Evolutionary conservation across 139 green algal species (phyloP).

Genomic region (Chlorella vulgaris): DNA sequence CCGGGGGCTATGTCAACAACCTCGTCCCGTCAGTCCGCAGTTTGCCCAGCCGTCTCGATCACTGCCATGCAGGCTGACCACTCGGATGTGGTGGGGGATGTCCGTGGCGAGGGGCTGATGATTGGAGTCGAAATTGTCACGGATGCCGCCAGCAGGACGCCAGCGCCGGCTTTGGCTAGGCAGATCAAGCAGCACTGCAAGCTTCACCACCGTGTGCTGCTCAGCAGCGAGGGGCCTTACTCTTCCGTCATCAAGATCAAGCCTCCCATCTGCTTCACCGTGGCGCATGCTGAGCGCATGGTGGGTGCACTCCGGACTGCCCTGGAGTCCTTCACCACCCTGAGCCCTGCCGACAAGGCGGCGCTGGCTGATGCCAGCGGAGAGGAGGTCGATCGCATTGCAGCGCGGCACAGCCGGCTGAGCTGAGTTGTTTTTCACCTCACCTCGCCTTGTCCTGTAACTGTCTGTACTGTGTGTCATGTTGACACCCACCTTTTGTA

Average conservation of each 20-base stretch:
- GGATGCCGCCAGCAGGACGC: constrained; percentile 78
- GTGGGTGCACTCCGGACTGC: constrained; percentile 74
- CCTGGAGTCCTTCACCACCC: constrained; percentile 54
- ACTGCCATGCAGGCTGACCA: constrained; percentile 68
- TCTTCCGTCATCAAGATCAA: constrained; percentile 98
- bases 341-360: constrained; percentile 1
- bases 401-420: neutral
- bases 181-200: constrained; percentile 79
- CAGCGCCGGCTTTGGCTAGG: constrained; percentile 70
- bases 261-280: constrained; percentile 95
- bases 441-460: too few relatives aligned
- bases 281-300: constrained; percentile 86
- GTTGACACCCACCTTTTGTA: too few relatives aligned
- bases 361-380: neutral
- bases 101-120: constrained; percentile 93
- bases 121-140: constrained; percentile 94
- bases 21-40: too few relatives aligned
- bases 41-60: too few relatives aligned
- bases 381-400: neutral
- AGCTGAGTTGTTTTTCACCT: neutral
- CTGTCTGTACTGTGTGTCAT: too few relatives aligned
- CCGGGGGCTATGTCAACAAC: too few relatives aligned
- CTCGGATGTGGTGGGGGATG: constrained; percentile 85
- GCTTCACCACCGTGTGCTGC: constrained; percentile 87
- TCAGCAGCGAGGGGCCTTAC: constrained; percentile 89